Conservation (phyloP, 2,329 filamentous ascomycete species). For the Diaporthe humulicola region DNA sequence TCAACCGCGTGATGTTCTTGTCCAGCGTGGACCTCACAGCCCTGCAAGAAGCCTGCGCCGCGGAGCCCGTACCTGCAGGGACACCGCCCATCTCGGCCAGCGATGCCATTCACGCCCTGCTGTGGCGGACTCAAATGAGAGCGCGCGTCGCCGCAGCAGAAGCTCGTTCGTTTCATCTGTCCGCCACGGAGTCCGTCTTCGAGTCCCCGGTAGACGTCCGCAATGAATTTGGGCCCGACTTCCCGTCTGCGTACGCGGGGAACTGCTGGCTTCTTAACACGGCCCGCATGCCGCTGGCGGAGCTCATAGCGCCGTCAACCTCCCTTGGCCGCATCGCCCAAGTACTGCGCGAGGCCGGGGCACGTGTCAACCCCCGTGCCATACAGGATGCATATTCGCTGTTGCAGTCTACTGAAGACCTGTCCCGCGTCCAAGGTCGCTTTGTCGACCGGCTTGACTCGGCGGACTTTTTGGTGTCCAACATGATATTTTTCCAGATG, state of each 20-base stretch:
- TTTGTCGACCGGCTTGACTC: constrained; percentile 55
- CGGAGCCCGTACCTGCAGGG: neutral
- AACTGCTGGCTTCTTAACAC: constrained; percentile 10
- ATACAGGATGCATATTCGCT: neutral
- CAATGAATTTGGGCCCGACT: neutral
- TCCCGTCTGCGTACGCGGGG: neutral
- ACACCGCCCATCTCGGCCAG: neutral
- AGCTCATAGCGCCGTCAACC: neutral
- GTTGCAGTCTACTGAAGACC: constrained; percentile 39
- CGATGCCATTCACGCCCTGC: neutral
- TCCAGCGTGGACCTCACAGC: neutral
- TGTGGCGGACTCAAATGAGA: neutral
- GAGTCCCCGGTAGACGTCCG: constrained; percentile 6
- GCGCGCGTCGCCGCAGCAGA: neutral
- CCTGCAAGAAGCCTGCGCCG: neutral
- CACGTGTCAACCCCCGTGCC: neutral
- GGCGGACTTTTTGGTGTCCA: constrained; percentile 3
- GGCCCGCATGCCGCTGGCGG: constrained; percentile 5
- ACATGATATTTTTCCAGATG: constrained; percentile 5
- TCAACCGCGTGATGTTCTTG: constrained; percentile 2
- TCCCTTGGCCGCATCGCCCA: constrained; percentile 2
- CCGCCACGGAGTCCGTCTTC: neutral
- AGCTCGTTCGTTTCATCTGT: neutral
- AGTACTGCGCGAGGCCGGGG: neutral
- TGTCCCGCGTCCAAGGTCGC: constrained; percentile 54